A percentile compares a stretch with the other conserved stretches of the same genome.
These are phyloP conservation scores for Pseudonectria foliicola DNA, from an alignment of 2,329 filamentous ascomycete species.

Conservation along the genomic window DNA sequence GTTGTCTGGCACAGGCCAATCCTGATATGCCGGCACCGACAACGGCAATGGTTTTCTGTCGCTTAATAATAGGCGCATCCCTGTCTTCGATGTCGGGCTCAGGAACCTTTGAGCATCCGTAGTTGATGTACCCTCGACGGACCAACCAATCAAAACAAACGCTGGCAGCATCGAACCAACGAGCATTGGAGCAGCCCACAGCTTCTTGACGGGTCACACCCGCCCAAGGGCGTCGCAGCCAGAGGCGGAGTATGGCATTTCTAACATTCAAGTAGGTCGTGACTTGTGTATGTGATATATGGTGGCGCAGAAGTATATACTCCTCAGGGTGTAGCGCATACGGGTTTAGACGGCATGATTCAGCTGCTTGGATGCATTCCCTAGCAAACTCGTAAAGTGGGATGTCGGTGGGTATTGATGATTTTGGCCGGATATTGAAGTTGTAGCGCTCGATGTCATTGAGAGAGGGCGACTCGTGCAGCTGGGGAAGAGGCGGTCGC, in stretches of 20 bases:
- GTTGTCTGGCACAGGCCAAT: conserved; percentile 81
- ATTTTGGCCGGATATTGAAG: conserved; percentile 63
- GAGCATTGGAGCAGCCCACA: conserved; percentile 77
- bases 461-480: conserved; percentile 19
- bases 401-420: conserved; percentile 74
- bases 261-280: conserved; percentile 94
- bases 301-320: conserved; percentile 69
- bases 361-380: conserved; percentile 83
- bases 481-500: conserved; percentile 9
- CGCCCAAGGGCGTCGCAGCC: conserved; percentile 79
- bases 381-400: conserved; percentile 73
- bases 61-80: conserved; percentile 30
- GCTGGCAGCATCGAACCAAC: conserved; percentile 84
- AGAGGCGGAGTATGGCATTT: conserved; percentile 86
- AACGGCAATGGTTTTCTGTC: conserved; percentile 70
- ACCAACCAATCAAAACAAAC: conserved; percentile 90
- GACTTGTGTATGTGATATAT: conserved; percentile 82
- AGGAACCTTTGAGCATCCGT: conserved; percentile 71
- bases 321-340: conserved; percentile 83
- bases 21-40: conserved; percentile 94
- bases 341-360: conserved; percentile 81
- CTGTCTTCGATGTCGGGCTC: conserved; percentile 35
- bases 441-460: conserved; percentile 29
- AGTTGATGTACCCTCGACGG: conserved; percentile 91
- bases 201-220: conserved; percentile 79